Base-by-base conservation (phyloP, 768 basidiomycete genomes). In the Sporobolomyces roseus region DNA sequence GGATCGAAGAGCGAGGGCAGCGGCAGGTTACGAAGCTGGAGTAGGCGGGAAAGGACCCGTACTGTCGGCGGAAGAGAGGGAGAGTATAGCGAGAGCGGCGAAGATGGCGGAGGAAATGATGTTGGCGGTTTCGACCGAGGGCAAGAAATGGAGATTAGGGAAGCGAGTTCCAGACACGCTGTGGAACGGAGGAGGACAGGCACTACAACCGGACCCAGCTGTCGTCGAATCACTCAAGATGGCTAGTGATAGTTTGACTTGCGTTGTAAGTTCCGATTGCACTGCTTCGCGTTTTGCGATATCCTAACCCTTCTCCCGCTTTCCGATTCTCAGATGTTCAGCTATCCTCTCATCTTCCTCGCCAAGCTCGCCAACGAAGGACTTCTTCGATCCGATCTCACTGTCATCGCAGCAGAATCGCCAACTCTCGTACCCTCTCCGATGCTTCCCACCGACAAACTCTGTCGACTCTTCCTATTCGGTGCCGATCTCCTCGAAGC, bases 401-500 rank as follows among this genome's bases (percentile, higher is more conserved):
- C 52, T 36, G 64, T 73, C 48, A 61, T 69, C 36, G 8, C 51
- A 0, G 30, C 72, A 46, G 50, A 56, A 41, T n/a, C 65, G 7
- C 30, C 61, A 2, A 58, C 58, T 19, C 64, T 55, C 30, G 61
- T 53, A 2, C 59, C 65, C 3, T 30, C 65, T 3, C 56, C 67
- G 1, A 60, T 70, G 61, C n/a, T 56, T 4, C 65, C 61, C 2
- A 43, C 35, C 35, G 68, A 70, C 63, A 66, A 66, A 52, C 68
- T 73, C 29, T 69, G 65, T 54, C 68, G 68, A 19, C 65, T 73
- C 16, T 61, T 73, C 65, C 61, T 63, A 16, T 59, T 73, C 45
- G 68, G 68, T 53, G 72, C 72, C 52, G 65, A 69, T 33, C 54
- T 69, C 17, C 72, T 73, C 58, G 65, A 70, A 45, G 64, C 72